Evolutionary conservation across 129 eudicot species (phyloP), one percentile per base, ranked within the genome.

Genomic region (Escallonia herrerae): DNA sequence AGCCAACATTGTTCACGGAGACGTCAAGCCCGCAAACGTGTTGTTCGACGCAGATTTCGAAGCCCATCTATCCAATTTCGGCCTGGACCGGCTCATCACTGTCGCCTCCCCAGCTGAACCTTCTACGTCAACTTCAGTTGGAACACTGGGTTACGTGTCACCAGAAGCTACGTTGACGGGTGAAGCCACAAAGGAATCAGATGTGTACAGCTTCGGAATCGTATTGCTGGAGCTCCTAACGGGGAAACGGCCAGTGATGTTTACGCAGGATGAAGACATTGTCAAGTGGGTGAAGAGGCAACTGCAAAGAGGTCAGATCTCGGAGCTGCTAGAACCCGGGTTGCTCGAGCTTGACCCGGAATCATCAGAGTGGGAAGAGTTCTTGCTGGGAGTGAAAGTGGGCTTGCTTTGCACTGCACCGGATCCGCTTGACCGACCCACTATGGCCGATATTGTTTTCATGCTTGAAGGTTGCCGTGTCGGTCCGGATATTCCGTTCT

Each of bases 281-380:
- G 97, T 90, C 40, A 87, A 90, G 58, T 90, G 97, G 97, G 97
- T 90, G 8, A 90, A 90, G 69, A 82, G 82, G 68, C 87, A 82
- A 73, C 71, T 90, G 74, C 97, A 87, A 68, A 82, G 72, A 33
- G 97, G 97, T 49, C 97, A 84, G 66, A 75, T 90, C 9, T 75
- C 93, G 13, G 97, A 90, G 74, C 76, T 90, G 47, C 67, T 90
- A 46, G 97, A 90, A 59, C 97, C 97, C 4, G 95, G 97, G 4
- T 43, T 90, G 67, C 85, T 90, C 6, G 97, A 90, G 64, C 76
- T 90, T 10, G 97, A 90, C 79, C 95, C 97, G 4, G 97, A 90
- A 46, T 90, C 97, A 45, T 90, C 97, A 0, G 97, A 90, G 56
- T 90, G 97, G 97, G 97, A 87, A 74, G 97, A 90, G 86, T 90